Evolutionary conservation across 1,284 basidiomycete genomes (phyloP), one percentile per base, ranked within the genome.

Genomic region (Pyrrhoderma noxium): DNA sequence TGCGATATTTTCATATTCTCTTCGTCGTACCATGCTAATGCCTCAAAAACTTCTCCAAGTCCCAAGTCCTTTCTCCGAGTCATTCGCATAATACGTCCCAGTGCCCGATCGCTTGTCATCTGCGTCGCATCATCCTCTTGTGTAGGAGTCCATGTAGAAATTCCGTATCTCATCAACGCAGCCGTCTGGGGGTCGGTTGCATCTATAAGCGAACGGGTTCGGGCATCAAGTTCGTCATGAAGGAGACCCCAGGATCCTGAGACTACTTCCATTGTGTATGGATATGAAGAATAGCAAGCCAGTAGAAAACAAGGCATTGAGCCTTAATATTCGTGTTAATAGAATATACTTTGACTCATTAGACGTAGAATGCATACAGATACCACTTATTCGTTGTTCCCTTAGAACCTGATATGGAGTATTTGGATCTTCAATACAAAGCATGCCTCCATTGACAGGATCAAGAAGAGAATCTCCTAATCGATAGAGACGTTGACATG

Each of bases 301-400:
- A 86, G 68, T 23, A 86, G 74, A 62, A 87, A 88, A 64, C 86
- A 89, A 21, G 88, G 66, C 0, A 83, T 74, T 0, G 86, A 88
- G 60, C 85, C 85, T 88, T 18, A 38, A 22, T 31, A 46, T 22
- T 16, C 21, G 5, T 3, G 11, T 23, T 31, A 45, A 9, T 47
- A 34, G 14, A 40, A 22, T n/a, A 9, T n/a, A 19, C 44, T 13
- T 23, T 19, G 50, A 37, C 35, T 48, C 45, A 31, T 45, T 44
- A 39, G 27, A 25, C 23, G 35, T n/a, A 23, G 45, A 3, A 9
- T 2, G 72, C 83, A 51, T 65, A 89, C 86, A 89, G 51, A 89
- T 66, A 1, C 86, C 86, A 59, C 86, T 89, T 49, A 89, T 73
- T 45, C 73, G 67, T 56, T 87, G 85, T 60, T 89, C 86, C 37